Evolutionary conservation across 2,329 filamentous ascomycete genomes (phyloP).

Genomic region (Diaporthe capsici): DNA sequence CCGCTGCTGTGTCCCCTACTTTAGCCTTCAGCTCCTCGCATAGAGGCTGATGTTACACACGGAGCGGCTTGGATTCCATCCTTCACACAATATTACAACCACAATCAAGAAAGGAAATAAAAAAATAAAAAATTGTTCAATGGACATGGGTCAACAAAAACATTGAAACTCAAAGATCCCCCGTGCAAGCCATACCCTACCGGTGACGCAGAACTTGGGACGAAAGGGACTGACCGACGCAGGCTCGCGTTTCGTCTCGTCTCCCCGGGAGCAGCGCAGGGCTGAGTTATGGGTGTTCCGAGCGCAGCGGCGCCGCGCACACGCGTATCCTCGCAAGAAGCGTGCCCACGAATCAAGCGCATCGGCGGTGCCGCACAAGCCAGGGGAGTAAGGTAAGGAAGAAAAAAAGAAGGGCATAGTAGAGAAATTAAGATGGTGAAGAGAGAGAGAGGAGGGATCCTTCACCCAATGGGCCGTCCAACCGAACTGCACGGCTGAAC

Average conservation of each 20-base stretch:
- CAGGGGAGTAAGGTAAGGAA: not conserved
- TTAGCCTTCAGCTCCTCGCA: slow-evolving; percentile 5
- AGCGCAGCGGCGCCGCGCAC: not conserved
- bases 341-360: not conserved
- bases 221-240: slow-evolving; percentile 31
- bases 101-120: not conserved
- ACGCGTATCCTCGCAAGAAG: not conserved
- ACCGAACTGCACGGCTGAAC: not conserved
- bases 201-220: slow-evolving; percentile 15
- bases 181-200: not conserved
- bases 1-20: not conserved
- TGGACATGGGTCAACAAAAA: not conserved
- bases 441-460: too few relatives aligned
- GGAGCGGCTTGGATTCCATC: not conserved
- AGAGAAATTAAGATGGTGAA: not conserved
- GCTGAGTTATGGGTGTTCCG: slow-evolving; percentile 12
- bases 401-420: not conserved
- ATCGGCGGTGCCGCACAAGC: slow-evolving; percentile 3
- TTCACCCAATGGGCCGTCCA: too few relatives aligned
- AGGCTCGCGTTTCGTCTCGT: slow-evolving; percentile 29
- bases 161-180: not conserved
- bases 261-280: slow-evolving; percentile 9
- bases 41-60: not conserved
- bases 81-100: not conserved
- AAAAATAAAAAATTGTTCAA: not conserved